phyloP scores from a whole-genome alignment of 2,329 filamentous ascomycete species.

The Colletotrichum incanum region DNA sequence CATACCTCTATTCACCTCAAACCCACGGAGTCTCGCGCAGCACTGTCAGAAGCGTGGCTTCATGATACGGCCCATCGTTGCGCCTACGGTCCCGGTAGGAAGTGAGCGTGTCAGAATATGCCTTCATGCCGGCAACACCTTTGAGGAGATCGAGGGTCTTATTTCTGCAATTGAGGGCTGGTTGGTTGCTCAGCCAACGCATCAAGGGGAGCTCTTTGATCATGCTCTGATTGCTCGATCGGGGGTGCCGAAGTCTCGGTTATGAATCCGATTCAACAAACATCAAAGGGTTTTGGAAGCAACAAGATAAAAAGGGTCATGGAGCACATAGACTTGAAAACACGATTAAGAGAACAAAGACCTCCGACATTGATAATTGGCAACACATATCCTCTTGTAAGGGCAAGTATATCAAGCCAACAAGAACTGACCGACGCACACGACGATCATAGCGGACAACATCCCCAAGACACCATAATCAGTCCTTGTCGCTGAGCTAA shows the following conservation, averaged over 20 bases:
- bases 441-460: constrained; percentile 19
- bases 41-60: constrained; percentile 73
- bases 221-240: not conserved
- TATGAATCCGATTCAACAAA: not conserved
- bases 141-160: constrained; percentile 69
- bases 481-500: constrained; percentile 1
- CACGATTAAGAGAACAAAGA: not conserved
- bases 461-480: constrained; percentile 6
- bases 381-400: not conserved
- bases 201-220: not conserved
- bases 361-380: not conserved
- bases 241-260: constrained; percentile 14
- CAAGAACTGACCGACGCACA: constrained; percentile 29
- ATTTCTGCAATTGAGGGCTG: constrained; percentile 65
- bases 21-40: constrained; percentile 71
- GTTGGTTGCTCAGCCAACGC: constrained; percentile 47
- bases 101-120: constrained; percentile 77
- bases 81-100: constrained; percentile 77
- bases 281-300: too few species aligned
- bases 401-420: constrained; percentile 12
- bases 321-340: not conserved
- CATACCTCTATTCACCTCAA: constrained; percentile 72
- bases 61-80: constrained; percentile 76
- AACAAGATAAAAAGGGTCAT: not conserved
- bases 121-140: constrained; percentile 77